phyloP scores from a whole-genome alignment of 768 basidiomycete species.

The Tylopilus intermedius region DNA sequence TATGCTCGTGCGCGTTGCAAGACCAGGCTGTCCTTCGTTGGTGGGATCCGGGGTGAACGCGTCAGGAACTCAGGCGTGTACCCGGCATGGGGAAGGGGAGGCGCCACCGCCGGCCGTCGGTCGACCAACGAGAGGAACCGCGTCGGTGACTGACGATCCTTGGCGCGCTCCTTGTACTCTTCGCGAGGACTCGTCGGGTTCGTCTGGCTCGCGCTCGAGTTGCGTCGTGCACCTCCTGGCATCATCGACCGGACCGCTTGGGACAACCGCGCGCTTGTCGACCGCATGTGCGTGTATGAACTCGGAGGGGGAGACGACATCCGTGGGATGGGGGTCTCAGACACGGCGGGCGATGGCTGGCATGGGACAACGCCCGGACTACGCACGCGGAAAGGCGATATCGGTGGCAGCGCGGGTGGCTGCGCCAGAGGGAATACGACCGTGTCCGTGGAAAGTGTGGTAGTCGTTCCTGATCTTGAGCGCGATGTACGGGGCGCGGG shows the following conservation, averaged over 20 bases:
- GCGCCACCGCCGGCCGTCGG: conserved; percentile 3
- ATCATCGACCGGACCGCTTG: conserved; percentile 26
- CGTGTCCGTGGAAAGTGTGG: conserved; percentile 2
- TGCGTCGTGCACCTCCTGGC: conserved; percentile 15
- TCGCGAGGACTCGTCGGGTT: not conserved
- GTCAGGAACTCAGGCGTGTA: conserved; percentile 7
- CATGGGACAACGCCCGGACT: conserved; percentile 10
- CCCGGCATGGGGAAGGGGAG: not conserved
- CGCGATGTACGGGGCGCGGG: conserved; percentile 1
- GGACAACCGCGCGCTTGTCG: conserved; percentile 17
- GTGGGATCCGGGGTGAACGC: conserved; percentile 4
- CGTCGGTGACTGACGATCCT: conserved; percentile 1
- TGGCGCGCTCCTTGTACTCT: conserved; percentile 10
- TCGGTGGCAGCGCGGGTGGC: conserved; percentile 1
- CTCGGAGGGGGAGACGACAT: conserved; percentile 9
- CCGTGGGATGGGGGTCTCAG: conserved; percentile 16
- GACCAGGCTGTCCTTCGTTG: conserved; percentile 26
- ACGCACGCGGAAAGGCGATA: conserved; percentile 19
- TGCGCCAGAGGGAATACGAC: conserved; percentile 6
- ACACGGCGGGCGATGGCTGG: conserved; percentile 11
- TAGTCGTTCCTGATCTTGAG: conserved; percentile 16
- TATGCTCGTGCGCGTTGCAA: conserved; percentile 27
- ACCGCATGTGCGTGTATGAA: conserved; percentile 13
- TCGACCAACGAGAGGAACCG: conserved; percentile 16
- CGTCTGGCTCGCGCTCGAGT: conserved; percentile 6